Base-by-base conservation (phyloP, 495 filamentous ascomycete species). In the Amphirosellinia nigrospora region DNA sequence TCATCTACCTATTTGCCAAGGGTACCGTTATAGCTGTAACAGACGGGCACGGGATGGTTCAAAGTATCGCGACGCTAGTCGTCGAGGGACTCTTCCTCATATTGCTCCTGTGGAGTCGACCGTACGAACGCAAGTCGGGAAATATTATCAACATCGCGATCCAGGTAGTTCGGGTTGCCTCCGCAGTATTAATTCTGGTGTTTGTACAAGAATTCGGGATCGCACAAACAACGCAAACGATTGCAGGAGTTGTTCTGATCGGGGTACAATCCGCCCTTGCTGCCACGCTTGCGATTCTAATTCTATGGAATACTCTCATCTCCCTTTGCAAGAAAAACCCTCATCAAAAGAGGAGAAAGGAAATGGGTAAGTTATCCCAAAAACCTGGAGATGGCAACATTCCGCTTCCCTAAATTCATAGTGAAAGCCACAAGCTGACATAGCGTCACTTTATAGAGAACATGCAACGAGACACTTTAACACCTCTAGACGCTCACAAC, bases 101-200 rank as follows among this genome's bases (percentile, higher is more conserved):
- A 45, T 81, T 99, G 8, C 82, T 99, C 30, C 71, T 96, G 45
- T 97, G 93, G 92, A 88, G 87, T 69, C 88, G 93, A 30, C 96
- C 96, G 10, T 99, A 92, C 74, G 92, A 93, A 73, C 88, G 90
- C 62, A 92, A 90, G 77, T 91, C 92, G 9, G 90, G 93, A 64
- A 95, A 95, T 80, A 89, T 96, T 78, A 92, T 99, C 87, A 97
- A 98, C 82, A 93, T 96, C 73, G 85, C 90, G 73, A 97, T 99
- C 75, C 93, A 97, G 77, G 86, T 94, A 55, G 94, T 97, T n/a
- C 90, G 96, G n/a, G 93, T 97, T 8, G 82, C 97, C 50, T 97
- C 95, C 1, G 91, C 96, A 36, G 87, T 88, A 45, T 97, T 95
- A 79, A 93, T 98, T 73, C 79, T 99, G 73, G 85, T 98, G 36